Conservation (phyloP, 176 grass and related monocot species). For the Thinopyrum elongatum region DNA sequence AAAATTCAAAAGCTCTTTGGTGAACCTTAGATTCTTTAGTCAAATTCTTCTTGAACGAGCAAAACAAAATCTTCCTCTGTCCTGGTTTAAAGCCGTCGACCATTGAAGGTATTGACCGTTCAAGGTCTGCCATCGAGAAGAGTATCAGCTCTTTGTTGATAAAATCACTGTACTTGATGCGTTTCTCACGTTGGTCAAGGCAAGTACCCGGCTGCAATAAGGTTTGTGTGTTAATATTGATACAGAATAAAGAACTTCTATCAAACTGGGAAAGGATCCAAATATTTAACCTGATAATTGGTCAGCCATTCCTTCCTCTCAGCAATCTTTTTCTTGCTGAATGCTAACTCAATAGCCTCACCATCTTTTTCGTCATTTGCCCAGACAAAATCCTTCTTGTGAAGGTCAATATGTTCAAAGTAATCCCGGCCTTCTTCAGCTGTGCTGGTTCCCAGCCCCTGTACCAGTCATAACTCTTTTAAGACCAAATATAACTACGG, state of each 20-base stretch:
- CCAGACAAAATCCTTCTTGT: conserved; percentile 86
- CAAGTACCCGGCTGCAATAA: conserved; percentile 68
- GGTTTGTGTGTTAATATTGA: not conserved
- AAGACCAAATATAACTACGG: not conserved
- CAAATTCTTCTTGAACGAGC: conserved; percentile 88
- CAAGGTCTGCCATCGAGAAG: conserved; percentile 89
- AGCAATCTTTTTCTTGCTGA: conserved; percentile 87
- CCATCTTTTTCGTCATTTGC: conserved; percentile 56
- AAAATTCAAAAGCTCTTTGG: not conserved
- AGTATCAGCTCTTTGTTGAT: conserved; percentile 94
- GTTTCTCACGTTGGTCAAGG: conserved; percentile 55
- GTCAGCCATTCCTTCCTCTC: conserved; percentile 76
- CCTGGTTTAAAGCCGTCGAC: conserved; percentile 86
- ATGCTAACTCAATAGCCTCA: conserved; percentile 72
- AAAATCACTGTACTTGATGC: conserved; percentile 85
- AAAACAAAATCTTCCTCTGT: conserved; percentile 88
- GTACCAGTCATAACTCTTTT: not conserved
- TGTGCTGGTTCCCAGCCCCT: conserved; percentile 94
- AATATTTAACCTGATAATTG: conserved; percentile 59
- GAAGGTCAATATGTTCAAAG: conserved; percentile 37
- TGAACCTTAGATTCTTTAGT: conserved; percentile 72
- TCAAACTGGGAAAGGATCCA: not conserved
- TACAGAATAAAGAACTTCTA: not conserved
- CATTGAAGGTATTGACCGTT: conserved; percentile 92
- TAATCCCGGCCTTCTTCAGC: conserved; percentile 62